Evolutionary conservation across 108 stramenopile genomes (phyloP), one percentile per base, ranked within the genome.

Genomic region (Cyclotella baltica): DNA sequence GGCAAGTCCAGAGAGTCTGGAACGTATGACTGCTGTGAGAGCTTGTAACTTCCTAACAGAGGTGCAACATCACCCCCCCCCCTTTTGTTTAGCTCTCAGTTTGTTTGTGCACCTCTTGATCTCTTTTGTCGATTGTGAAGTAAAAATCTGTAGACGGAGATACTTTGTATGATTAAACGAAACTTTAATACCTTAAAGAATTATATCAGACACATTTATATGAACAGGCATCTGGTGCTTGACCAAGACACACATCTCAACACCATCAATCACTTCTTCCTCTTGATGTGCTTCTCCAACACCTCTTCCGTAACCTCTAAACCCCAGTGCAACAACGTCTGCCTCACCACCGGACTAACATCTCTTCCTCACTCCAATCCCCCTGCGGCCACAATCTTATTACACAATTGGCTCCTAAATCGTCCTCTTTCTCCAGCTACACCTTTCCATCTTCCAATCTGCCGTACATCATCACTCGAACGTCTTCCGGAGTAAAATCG

Each of bases 311-410:
- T 97, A 35, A 98, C 84, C 66, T 90, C 88, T 62, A 97, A 89
- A 10, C 92, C 98, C 98, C 98, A 98, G 84, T 98, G 98, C 76
- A 97, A 87, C 74, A 99, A 72, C 11, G 95, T 96, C 69, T 99
- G 98, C 6, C 98, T 89, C 51, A 98, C 93, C 58, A 98, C 97
- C 15, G 98, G 98, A 75, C 93, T 95, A 25, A 99, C 89, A 25
- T 61, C 84, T 28, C 28, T 64, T 64, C 97, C 91, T 62, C 82
- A 86, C 46, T 61, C 64, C 2, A 34, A 63, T 0, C 73, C 52
- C 15, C 61, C 79, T 4, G 91, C 94, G 4, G 86, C 72, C 23
- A 97, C 38, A 30, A 96, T 92, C 78, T 98, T 97, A 76, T 97
- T 98, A 67, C 96, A 96, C 20, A 99, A 83, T 70, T 98, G 97